Conservation (phyloP, 2,329 filamentous ascomycete genomes). For the Microsporum audouinii region DNA sequence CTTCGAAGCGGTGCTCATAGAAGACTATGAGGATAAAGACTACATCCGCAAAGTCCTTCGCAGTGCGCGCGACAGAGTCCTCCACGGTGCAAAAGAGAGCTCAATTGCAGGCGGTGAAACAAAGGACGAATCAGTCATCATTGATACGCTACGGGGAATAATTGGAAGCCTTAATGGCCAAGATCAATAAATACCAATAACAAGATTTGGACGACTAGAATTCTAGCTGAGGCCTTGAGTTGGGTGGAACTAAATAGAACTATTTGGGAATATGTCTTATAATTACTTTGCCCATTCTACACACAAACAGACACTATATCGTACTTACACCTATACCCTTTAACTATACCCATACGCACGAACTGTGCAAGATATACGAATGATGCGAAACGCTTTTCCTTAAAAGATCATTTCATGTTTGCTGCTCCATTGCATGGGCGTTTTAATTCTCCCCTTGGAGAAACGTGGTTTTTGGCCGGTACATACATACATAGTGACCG, state of each 20-base stretch:
- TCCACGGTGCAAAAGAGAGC: slow-evolving; percentile 31
- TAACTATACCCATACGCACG: neutral
- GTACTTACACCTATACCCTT: neutral
- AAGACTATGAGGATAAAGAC: slow-evolving; percentile 36
- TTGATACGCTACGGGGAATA: slow-evolving; percentile 30
- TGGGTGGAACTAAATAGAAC: neutral
- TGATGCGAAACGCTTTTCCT: neutral
- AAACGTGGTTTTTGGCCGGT: neutral
- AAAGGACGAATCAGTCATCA: slow-evolving; percentile 34
- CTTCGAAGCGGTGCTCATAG: slow-evolving; percentile 35
- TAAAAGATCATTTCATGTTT: neutral
- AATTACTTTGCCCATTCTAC: neutral
- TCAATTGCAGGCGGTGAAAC: slow-evolving; percentile 35
- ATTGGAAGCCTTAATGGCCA: slow-evolving; percentile 27
- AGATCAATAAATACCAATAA: neutral
- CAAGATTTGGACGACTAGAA: neutral
- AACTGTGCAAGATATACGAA: neutral
- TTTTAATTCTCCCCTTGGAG: neutral
- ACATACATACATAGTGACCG: neutral
- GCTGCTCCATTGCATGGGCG: neutral
- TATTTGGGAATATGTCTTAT: neutral
- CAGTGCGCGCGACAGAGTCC: slow-evolving; percentile 32
- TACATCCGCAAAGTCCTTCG: slow-evolving; percentile 35
- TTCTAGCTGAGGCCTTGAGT: neutral
- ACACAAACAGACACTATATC: too few species aligned